phyloP scores from a whole-genome alignment of 176 grass and related monocot species.

The Zoysia japonica region DNA sequence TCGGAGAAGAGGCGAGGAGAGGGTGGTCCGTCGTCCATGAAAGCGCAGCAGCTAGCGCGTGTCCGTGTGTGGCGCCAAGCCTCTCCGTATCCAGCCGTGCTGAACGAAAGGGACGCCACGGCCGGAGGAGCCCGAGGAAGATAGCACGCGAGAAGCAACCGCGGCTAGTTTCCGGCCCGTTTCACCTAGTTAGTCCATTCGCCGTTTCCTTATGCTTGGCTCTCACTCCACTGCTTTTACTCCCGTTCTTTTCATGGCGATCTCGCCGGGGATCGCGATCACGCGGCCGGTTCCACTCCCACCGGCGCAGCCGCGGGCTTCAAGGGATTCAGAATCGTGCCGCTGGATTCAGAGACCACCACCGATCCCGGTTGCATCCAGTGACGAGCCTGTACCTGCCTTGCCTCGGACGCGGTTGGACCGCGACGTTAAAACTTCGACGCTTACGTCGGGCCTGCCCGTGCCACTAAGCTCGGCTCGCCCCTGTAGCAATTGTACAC shows the following conservation, averaged over 20 bases:
- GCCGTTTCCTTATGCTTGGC: conserved; percentile 8
- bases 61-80: conserved; percentile 34
- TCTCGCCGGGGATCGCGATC: conserved; percentile 24
- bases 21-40: conserved; percentile 34
- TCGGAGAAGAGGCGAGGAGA: background rate
- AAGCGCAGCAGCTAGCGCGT: conserved; percentile 19
- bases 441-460: conserved; percentile 6
- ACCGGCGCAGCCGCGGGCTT: background rate
- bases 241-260: conserved; percentile 12
- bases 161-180: background rate
- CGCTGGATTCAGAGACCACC: background rate
- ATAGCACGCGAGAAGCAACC: background rate
- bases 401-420: background rate
- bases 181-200: background rate
- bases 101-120: conserved; percentile 1
- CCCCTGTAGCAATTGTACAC: conserved; percentile 30
- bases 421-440: background rate
- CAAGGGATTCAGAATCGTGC: background rate
- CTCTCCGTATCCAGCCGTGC: background rate
- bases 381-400: conserved; percentile 17
- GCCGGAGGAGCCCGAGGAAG: background rate
- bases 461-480: background rate
- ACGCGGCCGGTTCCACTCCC: background rate
- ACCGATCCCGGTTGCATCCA: background rate
- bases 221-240: conserved; percentile 27